A percentile compares a stretch with the other conserved stretches of the same genome.
These are phyloP conservation scores for Aspergillus transmontanensis DNA, from an alignment of 2,329 filamentous ascomycete species.

Conservation along the genomic window DNA sequence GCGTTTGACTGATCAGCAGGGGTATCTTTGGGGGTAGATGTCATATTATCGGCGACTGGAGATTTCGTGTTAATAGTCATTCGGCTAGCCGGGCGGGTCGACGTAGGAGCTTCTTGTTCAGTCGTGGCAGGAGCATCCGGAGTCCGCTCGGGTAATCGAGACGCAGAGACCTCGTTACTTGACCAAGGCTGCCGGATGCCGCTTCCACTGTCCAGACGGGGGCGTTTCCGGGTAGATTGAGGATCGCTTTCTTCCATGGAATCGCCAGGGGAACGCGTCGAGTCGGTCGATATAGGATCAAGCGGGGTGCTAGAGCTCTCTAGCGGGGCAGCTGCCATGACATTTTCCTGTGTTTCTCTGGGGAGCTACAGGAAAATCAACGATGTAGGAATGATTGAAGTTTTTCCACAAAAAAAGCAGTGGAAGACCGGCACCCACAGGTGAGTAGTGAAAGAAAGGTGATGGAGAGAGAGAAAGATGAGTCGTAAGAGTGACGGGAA, in stretches of 20 bases:
- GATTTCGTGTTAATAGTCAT: conserved; percentile 53
- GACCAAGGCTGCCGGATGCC: conserved; percentile 38
- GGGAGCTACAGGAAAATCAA: conserved; percentile 3
- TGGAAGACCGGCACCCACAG: not conserved
- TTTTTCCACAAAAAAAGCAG: not conserved
- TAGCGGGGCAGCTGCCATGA: conserved; percentile 50
- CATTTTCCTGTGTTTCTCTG: conserved; percentile 37
- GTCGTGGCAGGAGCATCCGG: conserved; percentile 31
- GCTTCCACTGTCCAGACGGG: conserved; percentile 50
- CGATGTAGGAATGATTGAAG: not conserved
- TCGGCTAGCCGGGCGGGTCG: conserved; percentile 44
- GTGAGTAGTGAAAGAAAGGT: conserved; percentile 1
- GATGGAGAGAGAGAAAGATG: conserved; percentile 2
- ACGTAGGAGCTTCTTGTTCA: conserved; percentile 32
- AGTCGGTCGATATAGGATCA: conserved; percentile 34
- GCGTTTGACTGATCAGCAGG: conserved; percentile 17
- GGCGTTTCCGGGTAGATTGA: conserved; percentile 48
- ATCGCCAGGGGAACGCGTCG: conserved; percentile 33
- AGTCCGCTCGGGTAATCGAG: conserved; percentile 21
- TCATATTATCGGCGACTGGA: conserved; percentile 26
- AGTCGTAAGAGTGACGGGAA: conserved; percentile 5
- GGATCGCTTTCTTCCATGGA: conserved; percentile 45
- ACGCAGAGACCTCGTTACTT: conserved; percentile 26
- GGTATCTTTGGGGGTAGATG: conserved; percentile 15
- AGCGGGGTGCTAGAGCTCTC: conserved; percentile 47